phyloP scores from a whole-genome alignment of 257 asterid species.

The Primulina tabacum region DNA sequence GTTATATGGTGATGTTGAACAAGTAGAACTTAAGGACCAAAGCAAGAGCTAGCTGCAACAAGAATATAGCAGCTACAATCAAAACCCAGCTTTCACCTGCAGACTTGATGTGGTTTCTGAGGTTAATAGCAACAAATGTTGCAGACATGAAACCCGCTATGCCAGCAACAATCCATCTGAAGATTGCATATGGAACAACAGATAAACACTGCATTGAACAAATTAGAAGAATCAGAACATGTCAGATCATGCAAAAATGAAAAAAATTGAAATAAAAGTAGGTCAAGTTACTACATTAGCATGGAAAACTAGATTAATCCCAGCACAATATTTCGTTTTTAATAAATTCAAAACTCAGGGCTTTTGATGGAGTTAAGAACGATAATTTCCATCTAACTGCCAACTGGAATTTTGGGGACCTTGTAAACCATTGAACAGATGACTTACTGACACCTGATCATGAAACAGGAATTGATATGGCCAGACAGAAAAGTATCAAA shows the following conservation, averaged over 20 bases:
- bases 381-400: background rate
- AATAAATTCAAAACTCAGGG: conserved; percentile 2
- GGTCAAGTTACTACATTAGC: conserved; percentile 8
- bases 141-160: conserved; percentile 96
- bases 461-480: background rate
- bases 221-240: conserved; percentile 7
- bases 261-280: conserved; percentile 3
- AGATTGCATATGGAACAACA: conserved; percentile 70
- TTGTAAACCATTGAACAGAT: background rate
- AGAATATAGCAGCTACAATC: conserved; percentile 85
- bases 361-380: background rate
- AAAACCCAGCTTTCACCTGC: conserved; percentile 95
- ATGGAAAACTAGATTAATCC: background rate
- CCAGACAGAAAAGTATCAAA: background rate
- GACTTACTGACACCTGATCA: background rate
- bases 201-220: conserved; percentile 76
- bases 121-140: conserved; percentile 83
- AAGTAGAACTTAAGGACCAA: conserved; percentile 78
- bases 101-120: conserved; percentile 79
- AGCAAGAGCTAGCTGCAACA: conserved; percentile 93
- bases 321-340: background rate
- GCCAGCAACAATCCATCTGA: conserved; percentile 90
- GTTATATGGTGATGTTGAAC: conserved; percentile 66
- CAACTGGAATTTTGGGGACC: background rate
- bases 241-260: background rate